These are phyloP conservation scores for Penicillium canariense DNA, from an alignment of 495 filamentous ascomycete genomes.

Conservation along the genomic window DNA sequence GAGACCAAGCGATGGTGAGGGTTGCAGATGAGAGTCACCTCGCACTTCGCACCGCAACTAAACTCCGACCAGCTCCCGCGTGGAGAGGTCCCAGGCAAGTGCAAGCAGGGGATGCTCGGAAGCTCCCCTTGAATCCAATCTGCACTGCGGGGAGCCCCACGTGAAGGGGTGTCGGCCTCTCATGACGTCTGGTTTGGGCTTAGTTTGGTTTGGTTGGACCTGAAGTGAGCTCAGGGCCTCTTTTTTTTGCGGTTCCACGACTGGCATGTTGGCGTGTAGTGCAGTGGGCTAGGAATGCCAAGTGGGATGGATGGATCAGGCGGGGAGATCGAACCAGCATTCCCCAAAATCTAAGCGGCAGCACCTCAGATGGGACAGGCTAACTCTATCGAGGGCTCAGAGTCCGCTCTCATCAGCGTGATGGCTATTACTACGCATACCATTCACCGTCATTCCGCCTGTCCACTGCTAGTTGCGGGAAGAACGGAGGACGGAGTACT, in stretches of 20 bases:
- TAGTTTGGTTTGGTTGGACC: background rate
- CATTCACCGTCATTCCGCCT: too few species aligned
- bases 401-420: too few species aligned
- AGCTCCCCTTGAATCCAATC: constrained; percentile 10
- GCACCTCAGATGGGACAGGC: background rate
- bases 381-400: background rate
- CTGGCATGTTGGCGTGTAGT: background rate
- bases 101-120: background rate
- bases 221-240: background rate
- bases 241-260: background rate
- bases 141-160: constrained; percentile 10
- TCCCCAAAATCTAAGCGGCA: background rate
- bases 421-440: too few species aligned
- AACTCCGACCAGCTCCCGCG: background rate
- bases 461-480: too few species aligned
- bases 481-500: too few species aligned
- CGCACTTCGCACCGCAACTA: background rate
- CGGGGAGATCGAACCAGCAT: background rate
- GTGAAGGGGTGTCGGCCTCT: constrained; percentile 1
- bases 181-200: background rate
- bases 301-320: background rate
- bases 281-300: background rate
- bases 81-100: background rate
- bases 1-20: background rate
- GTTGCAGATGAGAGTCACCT: background rate